Percentiles rank a stretch among this genome's conserved stretches.
phyloP scores from a whole-genome alignment of 1,284 basidiomycete genomes.

The Erythrobasidium hasegawianum region DNA sequence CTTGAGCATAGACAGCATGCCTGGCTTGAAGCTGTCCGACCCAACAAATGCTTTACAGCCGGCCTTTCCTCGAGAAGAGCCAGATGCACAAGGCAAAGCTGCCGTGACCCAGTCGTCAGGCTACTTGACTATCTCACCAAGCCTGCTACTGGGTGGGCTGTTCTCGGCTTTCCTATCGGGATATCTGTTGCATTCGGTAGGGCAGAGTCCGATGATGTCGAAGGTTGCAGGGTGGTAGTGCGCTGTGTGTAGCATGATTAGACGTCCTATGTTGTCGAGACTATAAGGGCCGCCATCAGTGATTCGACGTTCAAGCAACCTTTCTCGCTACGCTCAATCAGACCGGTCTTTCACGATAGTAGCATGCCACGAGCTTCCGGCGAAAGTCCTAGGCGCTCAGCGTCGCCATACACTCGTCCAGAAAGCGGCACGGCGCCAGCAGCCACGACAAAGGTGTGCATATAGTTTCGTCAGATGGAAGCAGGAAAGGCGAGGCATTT shows the following conservation, averaged over 20 bases:
- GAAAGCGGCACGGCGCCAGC: not conserved
- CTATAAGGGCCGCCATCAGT: too few species aligned
- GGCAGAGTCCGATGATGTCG: too few species aligned
- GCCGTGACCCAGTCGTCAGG: not conserved
- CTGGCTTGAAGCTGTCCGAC: slow-evolving; percentile 31
- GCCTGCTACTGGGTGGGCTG: too few species aligned
- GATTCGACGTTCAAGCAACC: too few species aligned
- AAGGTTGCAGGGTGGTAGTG: too few species aligned
- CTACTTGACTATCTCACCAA: too few species aligned
- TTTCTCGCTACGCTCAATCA: too few species aligned
- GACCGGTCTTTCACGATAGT: not conserved
- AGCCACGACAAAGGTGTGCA: slow-evolving; percentile 1
- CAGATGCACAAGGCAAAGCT: not conserved
- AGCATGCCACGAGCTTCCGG: not conserved
- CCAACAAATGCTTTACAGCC: slow-evolving; percentile 10
- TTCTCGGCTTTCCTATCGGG: too few species aligned
- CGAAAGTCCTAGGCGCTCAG: not conserved
- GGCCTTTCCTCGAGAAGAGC: slow-evolving; percentile 12
- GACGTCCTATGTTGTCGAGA: too few species aligned
- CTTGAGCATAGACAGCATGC: slow-evolving; percentile 37
- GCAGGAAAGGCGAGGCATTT: slow-evolving; percentile 2
- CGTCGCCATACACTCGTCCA: slow-evolving; percentile 1
- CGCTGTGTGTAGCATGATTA: too few species aligned
- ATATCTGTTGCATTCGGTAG: too few species aligned
- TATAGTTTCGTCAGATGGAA: not conserved